Evolutionary conservation across 352 stramenopile species (phyloP), one percentile per base, ranked within the genome.

Genomic region (Globisporangium viniferum): DNA sequence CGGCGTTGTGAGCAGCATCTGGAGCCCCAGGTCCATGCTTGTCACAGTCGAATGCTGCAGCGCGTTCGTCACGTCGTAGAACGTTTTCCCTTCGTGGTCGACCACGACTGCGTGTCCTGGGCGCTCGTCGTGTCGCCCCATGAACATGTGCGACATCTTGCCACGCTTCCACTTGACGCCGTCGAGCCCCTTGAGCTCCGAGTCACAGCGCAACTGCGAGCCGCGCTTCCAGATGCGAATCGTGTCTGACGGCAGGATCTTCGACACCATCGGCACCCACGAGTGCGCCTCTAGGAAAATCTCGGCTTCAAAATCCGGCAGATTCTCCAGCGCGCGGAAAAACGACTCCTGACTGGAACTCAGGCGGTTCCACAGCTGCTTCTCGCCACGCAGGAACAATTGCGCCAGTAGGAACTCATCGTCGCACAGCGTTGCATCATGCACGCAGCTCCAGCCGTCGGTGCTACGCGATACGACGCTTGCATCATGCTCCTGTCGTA

Each of bases 221-320:
- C 87, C 83, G 35, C 79, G 80, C 76, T 94, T 94, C 72, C 68
- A 82, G 57, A 94, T 80, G 27, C 73, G 80, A 56, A 92, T 81
- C 35, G 81, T 90, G 67, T 94, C 84, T 5, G 84, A 92, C 9
- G 87, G 87, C 57, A 94, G 69, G 31, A 90, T 84, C 71, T 80
- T 89, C 22, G 87, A 94, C 27, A 94, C 84, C 9, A 90, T 81
- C 1, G 87, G 87, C 44, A 94, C 81, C 87, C 87, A 94, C 67
- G 87, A 94, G 39, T 88, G 84, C 31, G 86, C 79, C 59, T 93
- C 84, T 35, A 93, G 70, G 46, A 90, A 90, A 56, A 94, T 89
- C 68, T 94, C 87, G 9, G 82, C 82, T 51, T 91, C 82, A 75
- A 94, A 94, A 59, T 94, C 84, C 0, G 87, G 84, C 1, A 94